Conservation (phyloP, 257 asterid genomes). For the Marsdenia floribunda region DNA sequence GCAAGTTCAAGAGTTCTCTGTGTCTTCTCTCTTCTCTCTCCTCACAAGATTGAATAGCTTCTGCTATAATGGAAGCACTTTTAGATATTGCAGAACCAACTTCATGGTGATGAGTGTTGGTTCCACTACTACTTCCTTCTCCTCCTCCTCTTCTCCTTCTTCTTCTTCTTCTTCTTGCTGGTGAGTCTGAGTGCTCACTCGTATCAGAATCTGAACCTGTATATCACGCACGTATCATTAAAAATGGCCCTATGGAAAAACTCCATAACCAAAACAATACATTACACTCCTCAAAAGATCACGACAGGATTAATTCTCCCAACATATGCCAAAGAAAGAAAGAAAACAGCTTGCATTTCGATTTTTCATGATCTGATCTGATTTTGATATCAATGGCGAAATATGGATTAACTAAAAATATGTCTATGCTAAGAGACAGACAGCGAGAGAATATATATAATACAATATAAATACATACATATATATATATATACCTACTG, state of each 20-base stretch:
- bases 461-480: too few relatives aligned
- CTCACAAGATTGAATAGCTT: constrained; percentile 58
- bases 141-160: constrained; percentile 58
- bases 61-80: constrained; percentile 65
- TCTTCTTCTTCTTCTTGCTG: constrained; percentile 58
- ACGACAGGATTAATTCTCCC: neutral
- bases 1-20: constrained; percentile 56
- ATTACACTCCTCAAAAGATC: neutral
- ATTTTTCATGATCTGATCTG: neutral
- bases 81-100: constrained; percentile 62
- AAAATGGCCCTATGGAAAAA: too few relatives aligned
- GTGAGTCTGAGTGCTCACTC: constrained; percentile 55
- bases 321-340: neutral
- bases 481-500: constrained; percentile 45
- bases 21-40: constrained; percentile 75
- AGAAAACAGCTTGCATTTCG: neutral
- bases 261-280: neutral
- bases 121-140: constrained; percentile 22
- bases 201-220: constrained; percentile 32
- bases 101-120: constrained; percentile 25
- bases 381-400: neutral
- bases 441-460: too few relatives aligned
- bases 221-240: constrained; percentile 6
- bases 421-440: too few relatives aligned
- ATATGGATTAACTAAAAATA: neutral